Percentiles rank a stretch among this genome's conserved stretches.
These are phyloP conservation scores for Stagonosporopsis tanaceti DNA, from an alignment of 2,329 filamentous ascomycete species.

Conservation along the genomic window DNA sequence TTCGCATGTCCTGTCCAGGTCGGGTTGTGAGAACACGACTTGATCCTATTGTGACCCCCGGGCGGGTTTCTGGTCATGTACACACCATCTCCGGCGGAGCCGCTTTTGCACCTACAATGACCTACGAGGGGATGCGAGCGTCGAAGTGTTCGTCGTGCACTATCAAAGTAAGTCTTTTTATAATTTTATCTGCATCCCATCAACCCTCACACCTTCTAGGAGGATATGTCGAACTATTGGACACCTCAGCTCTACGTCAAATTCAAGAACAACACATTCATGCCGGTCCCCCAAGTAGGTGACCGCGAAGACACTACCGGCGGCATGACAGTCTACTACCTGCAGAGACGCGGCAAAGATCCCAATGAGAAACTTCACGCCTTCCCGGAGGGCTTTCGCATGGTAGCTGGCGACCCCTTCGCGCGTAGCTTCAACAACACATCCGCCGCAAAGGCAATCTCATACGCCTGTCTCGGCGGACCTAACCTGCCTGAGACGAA, in stretches of 20 bases:
- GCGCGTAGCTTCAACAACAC: constrained; percentile 62
- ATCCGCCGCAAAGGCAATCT: constrained; percentile 59
- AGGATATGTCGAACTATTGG: constrained; percentile 73
- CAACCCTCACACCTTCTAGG: constrained; percentile 14
- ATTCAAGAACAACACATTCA: constrained; percentile 53
- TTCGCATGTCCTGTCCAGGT: constrained; percentile 40
- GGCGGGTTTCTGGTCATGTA: constrained; percentile 66
- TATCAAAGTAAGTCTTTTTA: constrained; percentile 59
- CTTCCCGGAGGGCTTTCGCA: constrained; percentile 75
- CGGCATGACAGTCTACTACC: constrained; percentile 81
- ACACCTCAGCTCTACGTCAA: constrained; percentile 75
- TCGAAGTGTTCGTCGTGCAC: constrained; percentile 71
- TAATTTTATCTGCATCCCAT: too few species aligned
- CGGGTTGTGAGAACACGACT: constrained; percentile 57
- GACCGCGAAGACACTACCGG: constrained; percentile 54
- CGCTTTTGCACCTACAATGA: constrained; percentile 69
- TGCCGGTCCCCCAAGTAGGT: constrained; percentile 67
- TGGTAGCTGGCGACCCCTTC: constrained; percentile 72
- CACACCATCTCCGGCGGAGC: constrained; percentile 77
- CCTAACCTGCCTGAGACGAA: constrained; percentile 51
- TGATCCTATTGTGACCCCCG: constrained; percentile 74
- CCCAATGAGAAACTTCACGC: constrained; percentile 68
- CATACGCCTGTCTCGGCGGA: constrained; percentile 63
- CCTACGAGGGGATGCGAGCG: constrained; percentile 68
- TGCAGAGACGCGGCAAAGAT: constrained; percentile 59